phyloP scores from a whole-genome alignment of 140 eudicot species.

The Oenanthe javanica region DNA sequence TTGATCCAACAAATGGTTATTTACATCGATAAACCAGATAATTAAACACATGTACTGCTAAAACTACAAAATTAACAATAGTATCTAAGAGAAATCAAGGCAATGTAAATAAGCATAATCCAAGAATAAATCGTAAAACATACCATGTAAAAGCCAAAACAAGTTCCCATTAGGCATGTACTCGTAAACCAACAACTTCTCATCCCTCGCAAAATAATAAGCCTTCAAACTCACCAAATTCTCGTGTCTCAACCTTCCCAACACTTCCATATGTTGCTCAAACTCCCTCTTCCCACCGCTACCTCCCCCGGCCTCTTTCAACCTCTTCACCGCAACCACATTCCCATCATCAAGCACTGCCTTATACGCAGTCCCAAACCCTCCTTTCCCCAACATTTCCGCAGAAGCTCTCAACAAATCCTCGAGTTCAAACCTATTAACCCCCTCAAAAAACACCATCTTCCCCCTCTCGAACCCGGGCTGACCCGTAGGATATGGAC shows the following conservation, averaged over 20 bases:
- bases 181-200: slow-evolving; percentile 79
- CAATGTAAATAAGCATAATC: background rate
- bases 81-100: background rate
- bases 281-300: slow-evolving; percentile 70
- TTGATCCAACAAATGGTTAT: background rate
- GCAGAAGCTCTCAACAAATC: slow-evolving; percentile 90
- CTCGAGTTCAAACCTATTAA: slow-evolving; percentile 79
- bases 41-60: background rate
- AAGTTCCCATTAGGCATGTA: slow-evolving; percentile 84
- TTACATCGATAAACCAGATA: background rate
- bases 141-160: slow-evolving; percentile 97
- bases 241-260: slow-evolving; percentile 73
- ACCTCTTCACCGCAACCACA: slow-evolving; percentile 86
- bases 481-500: slow-evolving; percentile 52
- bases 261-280: slow-evolving; percentile 88
- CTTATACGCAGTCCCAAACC: slow-evolving; percentile 91
- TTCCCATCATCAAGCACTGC: slow-evolving; percentile 88
- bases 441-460: slow-evolving; percentile 90
- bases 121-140: background rate
- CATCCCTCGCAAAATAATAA: slow-evolving; percentile 83
- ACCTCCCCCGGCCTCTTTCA: slow-evolving; percentile 50
- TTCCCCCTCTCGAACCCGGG: slow-evolving; percentile 63
- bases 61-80: background rate
- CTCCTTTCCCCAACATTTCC: slow-evolving; percentile 95
- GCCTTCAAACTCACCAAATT: slow-evolving; percentile 81